phyloP scores from a whole-genome alignment of 495 filamentous ascomycete species.

The Entonaema liquescens region DNA sequence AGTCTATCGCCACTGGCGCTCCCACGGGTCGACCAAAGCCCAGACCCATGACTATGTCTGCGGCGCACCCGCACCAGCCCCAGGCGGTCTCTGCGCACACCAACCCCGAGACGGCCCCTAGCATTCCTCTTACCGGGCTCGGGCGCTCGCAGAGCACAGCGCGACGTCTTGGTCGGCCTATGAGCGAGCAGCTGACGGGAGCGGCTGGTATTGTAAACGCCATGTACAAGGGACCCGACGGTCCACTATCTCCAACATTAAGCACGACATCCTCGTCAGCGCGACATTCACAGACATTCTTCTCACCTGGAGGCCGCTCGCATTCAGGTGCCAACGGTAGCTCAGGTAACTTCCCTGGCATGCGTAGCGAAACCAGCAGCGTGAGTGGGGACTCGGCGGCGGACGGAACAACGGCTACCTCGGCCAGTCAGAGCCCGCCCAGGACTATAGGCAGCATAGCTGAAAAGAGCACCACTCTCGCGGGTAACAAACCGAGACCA shows the following conservation, averaged over 20 bases:
- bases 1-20: conserved; percentile 67
- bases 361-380: conserved; percentile 67
- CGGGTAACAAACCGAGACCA: conserved; percentile 81
- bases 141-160: conserved; percentile 67
- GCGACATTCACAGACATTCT: conserved; percentile 56
- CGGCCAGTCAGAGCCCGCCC: conserved; percentile 63
- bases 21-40: conserved; percentile 53
- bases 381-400: conserved; percentile 67
- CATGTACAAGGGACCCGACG: conserved; percentile 74
- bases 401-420: conserved; percentile 56
- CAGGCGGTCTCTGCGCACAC: conserved; percentile 52
- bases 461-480: conserved; percentile 65
- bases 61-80: conserved; percentile 47
- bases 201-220: conserved; percentile 79
- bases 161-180: conserved; percentile 64
- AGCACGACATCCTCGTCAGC: conserved; percentile 52
- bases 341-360: conserved; percentile 64
- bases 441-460: conserved; percentile 59
- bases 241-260: conserved; percentile 65
- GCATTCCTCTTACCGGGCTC: conserved; percentile 72
- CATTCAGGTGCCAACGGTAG: conserved; percentile 38
- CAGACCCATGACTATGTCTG: conserved; percentile 70
- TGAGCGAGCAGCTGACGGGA: conserved; percentile 75
- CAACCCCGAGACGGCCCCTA: conserved; percentile 83
- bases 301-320: conserved; percentile 42